Evolutionary conservation across 1,284 basidiomycete species (phyloP), one percentile per base, ranked within the genome.

Genomic region (Anthracocystis walkeri): DNA sequence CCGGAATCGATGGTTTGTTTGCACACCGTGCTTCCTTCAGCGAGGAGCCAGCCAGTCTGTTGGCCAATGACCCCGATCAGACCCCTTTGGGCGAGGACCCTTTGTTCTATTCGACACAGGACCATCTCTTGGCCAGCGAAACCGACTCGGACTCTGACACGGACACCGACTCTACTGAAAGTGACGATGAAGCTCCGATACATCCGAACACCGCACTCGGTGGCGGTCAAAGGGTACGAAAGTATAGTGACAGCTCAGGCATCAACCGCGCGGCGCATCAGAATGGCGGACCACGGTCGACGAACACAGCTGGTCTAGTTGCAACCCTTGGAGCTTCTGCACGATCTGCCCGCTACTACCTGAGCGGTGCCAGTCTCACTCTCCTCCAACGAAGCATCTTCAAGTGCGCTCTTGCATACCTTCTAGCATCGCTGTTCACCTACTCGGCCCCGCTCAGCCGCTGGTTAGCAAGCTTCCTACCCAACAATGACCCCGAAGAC

Each of bases 381-480:
- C 77, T 88, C 3, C 75, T 92, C 7, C 89, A 90, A 70, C 88
- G 89, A 45, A 93, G 92, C 82, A 90, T 97, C 52, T 85, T 95
- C 78, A 98, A 98, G 87, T 99, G 96, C 86, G 90, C 91, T 0
- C 87, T 97, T 11, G 93, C 95, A 0, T 99, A 99, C 85, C 90
- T 94, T 65, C 86, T 97, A 66, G 95, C 90, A 3, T 94, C 93
- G 0, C 87, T 98, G 11, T 98, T 97, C 88, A 98, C 96, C 0
- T 98, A 94, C 84, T 90, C 91, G 8, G 91, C 92, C 0, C 45
- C 68, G 0, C 82, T 89, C 0, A 82, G 84, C 7, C 77, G 77
- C 20, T 67, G 80, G 64, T 65, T 82, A 12, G 75, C 80, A 4
- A 60, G 51, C 49, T 68, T 83, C 10, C 54, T 83, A 2, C 81